Conservation (phyloP, 177 flowering plant species). For the Vitis hybrid region DNA sequence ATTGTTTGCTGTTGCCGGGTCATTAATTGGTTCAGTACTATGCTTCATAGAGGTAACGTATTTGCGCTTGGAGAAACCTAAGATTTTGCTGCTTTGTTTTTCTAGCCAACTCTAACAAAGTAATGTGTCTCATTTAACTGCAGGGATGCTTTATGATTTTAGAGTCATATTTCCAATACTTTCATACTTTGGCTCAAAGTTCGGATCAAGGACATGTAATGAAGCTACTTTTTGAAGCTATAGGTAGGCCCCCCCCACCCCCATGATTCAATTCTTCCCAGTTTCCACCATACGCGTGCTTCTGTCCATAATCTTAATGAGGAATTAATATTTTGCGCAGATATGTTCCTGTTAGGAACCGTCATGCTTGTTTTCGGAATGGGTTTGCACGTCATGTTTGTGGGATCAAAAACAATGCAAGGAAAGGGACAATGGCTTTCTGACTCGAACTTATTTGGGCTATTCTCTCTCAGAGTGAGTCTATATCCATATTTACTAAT, state of each 20-base stretch:
- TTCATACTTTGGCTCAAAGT: slow-evolving; percentile 36
- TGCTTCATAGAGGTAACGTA: slow-evolving; percentile 75
- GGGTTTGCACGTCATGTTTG: slow-evolving; percentile 63
- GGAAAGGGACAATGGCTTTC: slow-evolving; percentile 26
- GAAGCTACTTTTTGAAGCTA: slow-evolving; percentile 68
- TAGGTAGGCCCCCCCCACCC: slow-evolving; percentile 38
- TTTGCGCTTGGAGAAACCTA: background rate
- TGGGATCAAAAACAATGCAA: slow-evolving; percentile 39
- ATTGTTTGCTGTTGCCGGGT: slow-evolving; percentile 66
- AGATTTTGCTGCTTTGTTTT: background rate
- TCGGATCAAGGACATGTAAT: slow-evolving; percentile 52
- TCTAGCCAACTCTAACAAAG: background rate
- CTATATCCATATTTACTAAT: background rate
- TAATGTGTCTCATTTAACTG: background rate
- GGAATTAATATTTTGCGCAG: slow-evolving; percentile 30
- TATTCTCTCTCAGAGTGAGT: slow-evolving; percentile 54
- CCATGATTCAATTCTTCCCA: background rate
- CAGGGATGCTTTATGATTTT: slow-evolving; percentile 63
- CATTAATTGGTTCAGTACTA: slow-evolving; percentile 70
- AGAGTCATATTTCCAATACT: slow-evolving; percentile 58
- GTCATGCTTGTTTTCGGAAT: slow-evolving; percentile 71
- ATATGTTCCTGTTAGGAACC: slow-evolving; percentile 77
- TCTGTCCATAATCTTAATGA: background rate
- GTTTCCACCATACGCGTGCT: too few species aligned
- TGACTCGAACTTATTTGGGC: slow-evolving; percentile 53